Percentiles rank a stretch among this genome's conserved stretches.
Evolutionary conservation across 306 rosid genomes (phyloP).

Genomic region (Vigna unguiculata): DNA sequence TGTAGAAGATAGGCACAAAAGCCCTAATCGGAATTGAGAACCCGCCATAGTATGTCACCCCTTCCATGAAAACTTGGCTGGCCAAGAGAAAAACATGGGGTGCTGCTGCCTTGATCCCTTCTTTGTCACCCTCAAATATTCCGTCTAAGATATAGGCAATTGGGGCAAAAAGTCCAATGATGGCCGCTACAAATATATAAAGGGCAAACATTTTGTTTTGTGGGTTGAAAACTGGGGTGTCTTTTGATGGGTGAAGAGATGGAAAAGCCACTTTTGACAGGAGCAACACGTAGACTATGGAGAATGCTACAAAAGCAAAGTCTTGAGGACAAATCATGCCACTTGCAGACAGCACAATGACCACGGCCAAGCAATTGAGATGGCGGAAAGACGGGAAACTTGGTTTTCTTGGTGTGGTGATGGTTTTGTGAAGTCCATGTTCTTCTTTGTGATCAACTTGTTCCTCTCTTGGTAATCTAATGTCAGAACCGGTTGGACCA

Average conservation of each 20-base stretch:
- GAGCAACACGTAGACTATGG: slow-evolving; percentile 66
- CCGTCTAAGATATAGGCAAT: slow-evolving; percentile 78
- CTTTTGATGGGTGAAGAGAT: slow-evolving; percentile 41
- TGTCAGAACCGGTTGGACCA: slow-evolving; percentile 70
- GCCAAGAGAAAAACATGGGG: slow-evolving; percentile 89
- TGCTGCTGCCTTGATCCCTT: slow-evolving; percentile 84
- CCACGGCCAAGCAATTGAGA: slow-evolving; percentile 66
- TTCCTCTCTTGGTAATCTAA: slow-evolving; percentile 63
- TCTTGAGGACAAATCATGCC: slow-evolving; percentile 81
- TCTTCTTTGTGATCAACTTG: slow-evolving; percentile 63
- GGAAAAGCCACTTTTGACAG: slow-evolving; percentile 79
- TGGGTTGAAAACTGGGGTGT: slow-evolving; percentile 54
- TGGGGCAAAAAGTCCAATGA: slow-evolving; percentile 76
- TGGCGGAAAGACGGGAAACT: slow-evolving; percentile 67
- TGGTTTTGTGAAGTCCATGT: background rate
- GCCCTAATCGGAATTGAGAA: slow-evolving; percentile 78
- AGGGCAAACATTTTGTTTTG: slow-evolving; percentile 60
- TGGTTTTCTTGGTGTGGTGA: slow-evolving; percentile 34
- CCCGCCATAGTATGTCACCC: slow-evolving; percentile 55
- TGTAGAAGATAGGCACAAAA: slow-evolving; percentile 83
- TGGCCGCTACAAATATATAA: slow-evolving; percentile 61
- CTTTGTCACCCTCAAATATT: slow-evolving; percentile 71
- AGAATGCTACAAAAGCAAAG: slow-evolving; percentile 66
- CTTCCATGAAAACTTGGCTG: slow-evolving; percentile 93
- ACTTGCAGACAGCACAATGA: slow-evolving; percentile 70